Base-by-base conservation (phyloP, 23 red algal genomes). In the Agarophyton chilense region DNA sequence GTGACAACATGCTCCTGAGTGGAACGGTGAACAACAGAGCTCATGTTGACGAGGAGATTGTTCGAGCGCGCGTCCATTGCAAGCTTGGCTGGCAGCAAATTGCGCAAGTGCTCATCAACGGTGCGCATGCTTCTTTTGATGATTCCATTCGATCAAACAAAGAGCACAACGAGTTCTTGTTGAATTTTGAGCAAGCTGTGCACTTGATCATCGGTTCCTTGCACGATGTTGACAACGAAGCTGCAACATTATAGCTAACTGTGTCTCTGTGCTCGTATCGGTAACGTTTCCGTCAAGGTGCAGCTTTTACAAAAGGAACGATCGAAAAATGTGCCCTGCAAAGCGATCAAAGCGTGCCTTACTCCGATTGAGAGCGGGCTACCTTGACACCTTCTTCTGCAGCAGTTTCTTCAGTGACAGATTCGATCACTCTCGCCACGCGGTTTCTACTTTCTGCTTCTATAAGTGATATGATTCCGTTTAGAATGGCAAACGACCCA, bases 401-500 rank as follows among this genome's bases (percentile, higher is more conserved):
- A 17, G 43, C 49, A 21, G 18, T 32, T 49, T 32, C 44, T 21
- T 75, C 45, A 7, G 49, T 5, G 46, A 58, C 33, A 4, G 77
- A 52, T 1, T 80, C 77, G 2, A 90, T 57, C 4, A 67, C 72
- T 32, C 32, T 65, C 17, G 40, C 16, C 57, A 79, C 35, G 42
- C 86, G 44, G 14, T 52, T 66, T 46, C 73, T 57, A 29, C 73
- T 65, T 52, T 78, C 86, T 10, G 63, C 63, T 46, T 92, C 67
- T 35, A 92, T 57, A 0, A 61, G 22, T n/a, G 56, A 28, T 10
- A 95, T 89, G 33, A 84, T 83, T 6, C 92, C 92, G 38, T 95
- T 95, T 1, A 95, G 77, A 33, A 95, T 90, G n/a, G 78, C 86
- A 82, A 95, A 95, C 43, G 73, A 83, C 0, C 92, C 92, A 36